These are phyloP conservation scores for Inga leiocalycina DNA, from an alignment of 306 rosid genomes.

Conservation along the genomic window DNA sequence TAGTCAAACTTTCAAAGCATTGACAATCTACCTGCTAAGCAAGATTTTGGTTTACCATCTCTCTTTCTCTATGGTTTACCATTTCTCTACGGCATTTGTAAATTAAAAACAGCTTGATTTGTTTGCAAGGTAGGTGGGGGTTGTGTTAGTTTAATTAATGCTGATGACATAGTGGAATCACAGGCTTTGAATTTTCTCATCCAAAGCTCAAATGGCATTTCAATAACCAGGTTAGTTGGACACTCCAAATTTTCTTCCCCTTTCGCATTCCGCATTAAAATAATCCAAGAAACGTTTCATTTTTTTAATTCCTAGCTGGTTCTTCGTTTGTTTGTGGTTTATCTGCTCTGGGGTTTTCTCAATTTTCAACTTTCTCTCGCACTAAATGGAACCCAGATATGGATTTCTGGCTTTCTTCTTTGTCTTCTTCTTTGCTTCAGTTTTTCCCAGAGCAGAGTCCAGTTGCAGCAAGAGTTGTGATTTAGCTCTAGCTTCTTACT, in stretches of 20 bases:
- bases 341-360: not conserved
- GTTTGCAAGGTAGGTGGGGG: not conserved
- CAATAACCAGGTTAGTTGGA: not conserved
- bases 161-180: not conserved
- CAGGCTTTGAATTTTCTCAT: not conserved
- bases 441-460: not conserved
- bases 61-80: not conserved
- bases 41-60: not conserved
- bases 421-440: not conserved
- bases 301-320: not conserved
- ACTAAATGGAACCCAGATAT: slow-evolving; percentile 5
- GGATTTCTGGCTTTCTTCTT: not conserved
- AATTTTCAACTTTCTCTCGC: not conserved
- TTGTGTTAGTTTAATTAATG: not conserved
- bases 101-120: not conserved
- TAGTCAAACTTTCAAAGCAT: not conserved
- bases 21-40: not conserved
- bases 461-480: slow-evolving; percentile 1
- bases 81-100: not conserved
- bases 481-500: slow-evolving; percentile 3
- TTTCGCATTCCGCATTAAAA: not conserved
- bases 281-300: not conserved
- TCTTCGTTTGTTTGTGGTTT: not conserved
- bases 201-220: not conserved
- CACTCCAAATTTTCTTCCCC: not conserved